Conservation (phyloP, 345 rosid genomes). For the Ceriops decandra region DNA sequence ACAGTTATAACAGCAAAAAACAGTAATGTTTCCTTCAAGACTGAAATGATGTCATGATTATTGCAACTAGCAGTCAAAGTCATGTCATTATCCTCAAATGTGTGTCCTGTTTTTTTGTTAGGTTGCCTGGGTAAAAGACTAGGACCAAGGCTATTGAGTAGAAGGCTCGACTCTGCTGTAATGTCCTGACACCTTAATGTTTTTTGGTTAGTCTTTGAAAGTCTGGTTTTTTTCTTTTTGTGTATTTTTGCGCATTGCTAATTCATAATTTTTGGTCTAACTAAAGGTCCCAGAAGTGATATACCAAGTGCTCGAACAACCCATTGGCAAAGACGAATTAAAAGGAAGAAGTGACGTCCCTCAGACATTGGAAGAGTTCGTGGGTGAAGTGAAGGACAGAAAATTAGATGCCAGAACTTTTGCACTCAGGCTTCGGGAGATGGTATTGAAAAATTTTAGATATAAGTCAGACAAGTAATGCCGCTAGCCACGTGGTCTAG, state of each 20-base stretch:
- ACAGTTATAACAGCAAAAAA: too few relatives aligned
- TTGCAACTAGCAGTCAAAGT: too few relatives aligned
- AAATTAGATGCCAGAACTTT: slow-evolving; percentile 70
- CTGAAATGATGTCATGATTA: too few relatives aligned
- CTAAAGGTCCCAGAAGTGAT: slow-evolving; percentile 80
- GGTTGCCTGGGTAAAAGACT: slow-evolving; percentile 63
- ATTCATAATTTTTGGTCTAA: slow-evolving; percentile 10
- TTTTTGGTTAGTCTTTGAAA: background rate
- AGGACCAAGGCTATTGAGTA: slow-evolving; percentile 70
- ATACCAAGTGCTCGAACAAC: slow-evolving; percentile 62
- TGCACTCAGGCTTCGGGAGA: slow-evolving; percentile 81
- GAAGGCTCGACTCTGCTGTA: slow-evolving; percentile 64
- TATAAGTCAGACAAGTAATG: too few relatives aligned
- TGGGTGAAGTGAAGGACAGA: slow-evolving; percentile 54
- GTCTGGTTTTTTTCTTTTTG: background rate
- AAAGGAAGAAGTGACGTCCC: slow-evolving; percentile 73
- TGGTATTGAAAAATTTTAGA: slow-evolving; percentile 39
- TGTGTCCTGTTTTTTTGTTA: background rate
- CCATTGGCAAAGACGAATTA: slow-evolving; percentile 57
- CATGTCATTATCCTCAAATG: too few relatives aligned
- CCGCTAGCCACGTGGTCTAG: too few relatives aligned
- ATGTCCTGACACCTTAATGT: slow-evolving; percentile 15
- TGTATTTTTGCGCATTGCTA: background rate
- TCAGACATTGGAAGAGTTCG: slow-evolving; percentile 74
- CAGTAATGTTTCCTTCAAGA: too few relatives aligned